Evolutionary conservation across 495 filamentous ascomycete genomes (phyloP).

Genomic region (Aspergillus conjunctus): DNA sequence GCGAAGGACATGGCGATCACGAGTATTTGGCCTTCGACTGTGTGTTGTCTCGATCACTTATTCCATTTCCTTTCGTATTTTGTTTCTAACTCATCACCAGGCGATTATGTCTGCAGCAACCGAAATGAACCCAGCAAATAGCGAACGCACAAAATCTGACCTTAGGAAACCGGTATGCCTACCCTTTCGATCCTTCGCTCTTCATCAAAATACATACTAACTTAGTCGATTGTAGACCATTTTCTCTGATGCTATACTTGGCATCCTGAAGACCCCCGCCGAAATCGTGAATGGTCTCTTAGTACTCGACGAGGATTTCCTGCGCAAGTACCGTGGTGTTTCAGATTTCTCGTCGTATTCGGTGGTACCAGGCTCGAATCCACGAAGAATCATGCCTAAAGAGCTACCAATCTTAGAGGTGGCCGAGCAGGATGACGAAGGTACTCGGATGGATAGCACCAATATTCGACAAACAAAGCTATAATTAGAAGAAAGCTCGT

Average conservation of each 20-base stretch:
- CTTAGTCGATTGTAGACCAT: constrained; percentile 46
- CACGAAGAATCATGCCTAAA: constrained; percentile 78
- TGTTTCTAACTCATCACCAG: constrained; percentile 28
- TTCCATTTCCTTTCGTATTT: not conserved
- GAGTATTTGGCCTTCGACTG: constrained; percentile 79
- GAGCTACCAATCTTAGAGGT: constrained; percentile 71
- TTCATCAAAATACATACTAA: not conserved
- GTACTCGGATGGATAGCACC: constrained; percentile 68
- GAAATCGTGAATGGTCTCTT: constrained; percentile 68
- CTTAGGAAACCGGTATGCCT: constrained; percentile 60
- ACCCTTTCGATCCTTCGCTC: not conserved
- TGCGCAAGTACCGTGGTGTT: constrained; percentile 63
- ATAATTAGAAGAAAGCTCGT: constrained; percentile 11
- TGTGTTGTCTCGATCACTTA: constrained; percentile 38
- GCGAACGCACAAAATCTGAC: constrained; percentile 47
- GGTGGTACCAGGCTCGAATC: constrained; percentile 62
- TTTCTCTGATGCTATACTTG: constrained; percentile 78
- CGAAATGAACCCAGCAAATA: constrained; percentile 45
- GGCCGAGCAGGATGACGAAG: constrained; percentile 81
- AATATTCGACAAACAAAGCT: constrained; percentile 33
- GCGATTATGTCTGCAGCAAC: constrained; percentile 77
- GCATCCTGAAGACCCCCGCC: constrained; percentile 66
- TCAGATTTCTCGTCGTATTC: constrained; percentile 75
- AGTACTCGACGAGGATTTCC: constrained; percentile 80
- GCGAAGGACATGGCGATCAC: constrained; percentile 72